phyloP scores from a whole-genome alignment of 257 asterid species.

The Solanum ahanhuiri region DNA sequence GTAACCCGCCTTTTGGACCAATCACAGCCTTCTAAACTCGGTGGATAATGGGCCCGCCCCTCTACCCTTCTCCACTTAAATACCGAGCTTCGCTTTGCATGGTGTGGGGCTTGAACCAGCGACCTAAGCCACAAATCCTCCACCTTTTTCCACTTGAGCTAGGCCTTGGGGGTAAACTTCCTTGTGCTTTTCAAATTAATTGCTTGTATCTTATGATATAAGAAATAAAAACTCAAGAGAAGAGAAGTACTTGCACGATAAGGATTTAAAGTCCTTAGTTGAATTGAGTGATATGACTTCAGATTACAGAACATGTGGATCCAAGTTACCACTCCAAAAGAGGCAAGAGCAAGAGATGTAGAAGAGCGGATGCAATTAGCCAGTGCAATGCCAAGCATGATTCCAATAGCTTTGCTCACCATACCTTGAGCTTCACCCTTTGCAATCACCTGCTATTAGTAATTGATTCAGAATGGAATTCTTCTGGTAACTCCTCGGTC shows the following conservation, averaged over 20 bases:
- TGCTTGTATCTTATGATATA: background rate
- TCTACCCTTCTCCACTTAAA: too few species aligned
- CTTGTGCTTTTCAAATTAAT: background rate
- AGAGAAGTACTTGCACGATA: slow-evolving; percentile 83
- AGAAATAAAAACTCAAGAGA: background rate
- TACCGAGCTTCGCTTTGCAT: too few species aligned
- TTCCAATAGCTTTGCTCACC: slow-evolving; percentile 97
- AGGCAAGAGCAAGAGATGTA: slow-evolving; percentile 74
- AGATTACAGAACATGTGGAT: slow-evolving; percentile 98
- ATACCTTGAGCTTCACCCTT: slow-evolving; percentile 99
- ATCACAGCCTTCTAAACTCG: too few species aligned
- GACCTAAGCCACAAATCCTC: too few species aligned
- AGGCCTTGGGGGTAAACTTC: too few species aligned
- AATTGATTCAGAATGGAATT: background rate
- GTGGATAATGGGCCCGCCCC: too few species aligned
- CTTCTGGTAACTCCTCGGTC: background rate
- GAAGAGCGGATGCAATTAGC: slow-evolving; percentile 80
- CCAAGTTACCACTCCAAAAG: slow-evolving; percentile 77
- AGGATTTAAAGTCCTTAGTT: slow-evolving; percentile 92
- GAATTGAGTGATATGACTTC: slow-evolving; percentile 93
- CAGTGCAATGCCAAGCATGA: slow-evolving; percentile 78
- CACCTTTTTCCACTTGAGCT: too few species aligned
- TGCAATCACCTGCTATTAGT: slow-evolving; percentile 72
- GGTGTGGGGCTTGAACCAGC: too few species aligned
- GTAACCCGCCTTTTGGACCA: too few species aligned